Base-by-base conservation (phyloP, 2,329 filamentous ascomycete species). In the Bipolaris victoriae region DNA sequence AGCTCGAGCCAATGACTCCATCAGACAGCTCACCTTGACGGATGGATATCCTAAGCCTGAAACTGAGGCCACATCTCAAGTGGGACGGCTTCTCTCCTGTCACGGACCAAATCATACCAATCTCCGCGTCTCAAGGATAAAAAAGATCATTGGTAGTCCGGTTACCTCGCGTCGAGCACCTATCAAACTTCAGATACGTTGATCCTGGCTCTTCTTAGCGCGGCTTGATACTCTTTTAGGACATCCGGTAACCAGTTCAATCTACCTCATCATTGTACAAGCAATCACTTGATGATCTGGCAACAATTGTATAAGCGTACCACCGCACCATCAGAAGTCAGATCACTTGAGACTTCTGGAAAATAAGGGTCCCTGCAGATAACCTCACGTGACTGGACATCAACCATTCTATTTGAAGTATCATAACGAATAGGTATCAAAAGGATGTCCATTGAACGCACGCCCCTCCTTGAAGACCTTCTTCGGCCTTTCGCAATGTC, bases 1-100 rank as follows among this genome's bases (percentile, higher is more conserved):
- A 50, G 29, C 22, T 18, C 73, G 73, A 55, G 63, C 78, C 35
- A 73, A 81, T 49, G 20, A 49, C 13, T n/a, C 11, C 9, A 26
- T 18, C 5, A 15, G 37, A 16, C 29, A 24, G 13, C 7, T 37
- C 33, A 20, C 20, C 24, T 44, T 24, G 22, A 44, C 15, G 41
- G 20, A 24, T n/a, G 16, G 7, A 48, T 36, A 18, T 10, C n/a
- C 18, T 37, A 13, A 24, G 11, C 3, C 20, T 9, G n/a, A 3
- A 10, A 6, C 7, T n/a, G 7, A 18, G 22, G 16, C 18, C n/a
- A 24, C 15, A 33, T 7, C 3, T n/a, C 11, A 18, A 33, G 5
- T 35, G 18, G 11, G 20, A 24, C 6, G 3, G 33, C 20, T 11
- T 26, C 18, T 48, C 18, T 22, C 18, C 15, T 37, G 15, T 3